Evolutionary conservation across 2,329 filamentous ascomycete species (phyloP), one percentile per base, ranked within the genome.

Genomic region (Aspergillus cejpii): DNA sequence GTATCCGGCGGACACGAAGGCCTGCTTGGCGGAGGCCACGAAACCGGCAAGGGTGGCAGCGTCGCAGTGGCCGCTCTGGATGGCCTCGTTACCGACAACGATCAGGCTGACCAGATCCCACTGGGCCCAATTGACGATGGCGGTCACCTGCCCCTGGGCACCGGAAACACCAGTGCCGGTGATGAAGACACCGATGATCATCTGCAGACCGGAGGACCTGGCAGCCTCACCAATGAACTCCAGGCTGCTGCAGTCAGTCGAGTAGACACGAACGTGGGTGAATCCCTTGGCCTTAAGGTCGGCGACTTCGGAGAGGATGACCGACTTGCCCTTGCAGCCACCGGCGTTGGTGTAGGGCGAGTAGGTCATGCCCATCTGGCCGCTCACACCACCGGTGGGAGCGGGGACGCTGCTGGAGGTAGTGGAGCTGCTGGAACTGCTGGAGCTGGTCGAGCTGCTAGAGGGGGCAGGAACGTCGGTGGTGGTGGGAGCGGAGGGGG

Each of bases 141-240:
- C 79, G 24, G 76, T 70, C 49, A 96, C 77, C 77, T 97, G 90
- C 58, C 79, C 71, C 62, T 81, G 73, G 56, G 88, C 82, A 44
- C 78, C 80, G 45, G 77, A 72, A 61, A 82, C 66, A 47, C 75
- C 75, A 39, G 64, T 74, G 53, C 70, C 72, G 70, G 84, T 82
- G 67, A 96, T 84, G 75, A 84, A 95, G 73, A 97, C 78, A 67
- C 91, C 91, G 49, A 94, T 72, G 67, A 96, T 91, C 68, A 96
- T 74, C 67, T 84, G 83, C 49, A 96, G 63, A 49, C 84, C 83
- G 67, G 83, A 64, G 57, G 78, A 67, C 60, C 77, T 68, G 70
- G 78, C 82, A 48, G 87, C 85, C 34, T 71, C 68, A 52, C 87
- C 87, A 47, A 96, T 83, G 68, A 79, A 83, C 64, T 81, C 70